Base-by-base conservation (phyloP, 768 basidiomycete species). In the Tremella fuciformis region DNA sequence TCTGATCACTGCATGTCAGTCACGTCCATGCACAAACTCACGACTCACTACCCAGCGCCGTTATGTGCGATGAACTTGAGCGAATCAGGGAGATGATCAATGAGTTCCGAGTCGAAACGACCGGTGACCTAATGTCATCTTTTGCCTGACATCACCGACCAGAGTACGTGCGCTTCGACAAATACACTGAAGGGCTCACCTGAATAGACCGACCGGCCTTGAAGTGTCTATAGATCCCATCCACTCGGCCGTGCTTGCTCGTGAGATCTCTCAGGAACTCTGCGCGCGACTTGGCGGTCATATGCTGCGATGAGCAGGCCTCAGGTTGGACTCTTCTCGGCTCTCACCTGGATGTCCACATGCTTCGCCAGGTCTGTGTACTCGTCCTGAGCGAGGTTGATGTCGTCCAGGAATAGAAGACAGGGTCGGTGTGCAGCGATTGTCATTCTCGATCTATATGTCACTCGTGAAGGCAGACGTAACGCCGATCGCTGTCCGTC, bases 181-280 rank as follows among this genome's bases (percentile, higher is more conserved):
- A 46, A 11, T 34, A 6, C 11, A 11, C 6, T 11, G 11, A 11
- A 4, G 6, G 11, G 8, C 58, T 25, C 41, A 53, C 58, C 40
- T 47, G 11, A 7, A 62, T 52, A 16, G 60, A 62, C 19, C 22
- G 50, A 4, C 55, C 39, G 18, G 48, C 60, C 25, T 62, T 62
- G 60, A 62, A 62, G 29, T 62, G 60, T 15, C 60, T 46, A 39
- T 62, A 62, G 55, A 62, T 62, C 2, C 57, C 60, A 24, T 21
- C 19, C 11, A 57, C 50, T 4, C 46, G 48, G n/a, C 42, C 22
- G 34, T 62, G 57, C 26, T 52, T 57, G 1, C 47, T 53, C 13
- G n/a, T 39, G 18, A 49, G 41, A 50, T 62, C 60, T 7, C 24
- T 18, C 13, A 62, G 21, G 37, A 62, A 62, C 16, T 57, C 53